Evolutionary conservation across 1,139 yeast species (phyloP), one percentile per base, ranked within the genome.

Genomic region (Lodderomyces margitis): DNA sequence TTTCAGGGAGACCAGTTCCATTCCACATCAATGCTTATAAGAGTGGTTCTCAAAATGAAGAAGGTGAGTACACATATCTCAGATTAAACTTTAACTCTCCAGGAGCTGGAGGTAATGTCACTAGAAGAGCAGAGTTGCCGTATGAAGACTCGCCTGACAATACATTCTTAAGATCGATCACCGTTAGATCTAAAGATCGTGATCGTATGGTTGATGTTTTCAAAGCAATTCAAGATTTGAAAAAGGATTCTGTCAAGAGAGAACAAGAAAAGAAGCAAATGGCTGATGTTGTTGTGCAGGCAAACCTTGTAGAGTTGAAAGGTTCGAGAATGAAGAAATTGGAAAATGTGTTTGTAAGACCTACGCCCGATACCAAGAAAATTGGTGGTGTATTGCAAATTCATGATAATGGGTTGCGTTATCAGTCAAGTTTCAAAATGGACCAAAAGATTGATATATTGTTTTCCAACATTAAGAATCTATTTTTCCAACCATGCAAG

Each of bases 1-100:
- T 92, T 47, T 81, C 85, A 55, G 98, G 98, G 47, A 79, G 98
- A 57, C 97, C 98, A 2, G 98, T 94, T 38, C 98, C 98, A 21
- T 91, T 92, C 74, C 98, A 92, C 61, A 89, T 92, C 55, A 88
- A 89, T 58, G 74, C 97, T 7, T 91, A 87, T 66, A 92, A 91
- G 60, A 91, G 88, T 61, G 98, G 97, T 38, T 86, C 95, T 19
- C 92, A 89, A 58, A 88, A 85, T 52, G 98, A 92, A 57, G 98
- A 94, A 68, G 98, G 98, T 36, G 98, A 91, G 52, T 89, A 78
- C 61, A 91, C 96, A 1, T 91, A 87, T 57, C 65, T 92, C 55
- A 80, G 98, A 63, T 75, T 92, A 56, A 92, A 92, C 62, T 89
- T 92, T 71, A 84, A 91, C 61, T 84, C 96, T 1, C 98, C 98